Base-by-base conservation (phyloP, 371 early-diverging fungal genomes). In the Choanephora cucurbitarum region DNA sequence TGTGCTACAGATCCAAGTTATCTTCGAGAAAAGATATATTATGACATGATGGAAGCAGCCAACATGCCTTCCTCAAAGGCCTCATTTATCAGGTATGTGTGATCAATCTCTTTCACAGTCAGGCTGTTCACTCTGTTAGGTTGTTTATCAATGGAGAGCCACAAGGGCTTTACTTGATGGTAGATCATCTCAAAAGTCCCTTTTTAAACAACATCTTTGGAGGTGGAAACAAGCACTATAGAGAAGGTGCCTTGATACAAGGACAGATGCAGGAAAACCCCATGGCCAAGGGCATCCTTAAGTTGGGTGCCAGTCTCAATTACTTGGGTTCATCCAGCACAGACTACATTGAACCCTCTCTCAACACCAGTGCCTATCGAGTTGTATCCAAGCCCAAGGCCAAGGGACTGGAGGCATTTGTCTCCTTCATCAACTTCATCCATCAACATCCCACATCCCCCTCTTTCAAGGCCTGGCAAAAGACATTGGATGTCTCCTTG, bases 21-120 rank as follows among this genome's bases (percentile, higher is more conserved):
- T 54, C 69, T 82, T 33, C 75, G 80, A 14, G 83, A 82, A 55
- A 82, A 80, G 52, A 23, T 82, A 15, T 75, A 71, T 39, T 72
- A 80, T 44, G 83, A 82, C 53, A 60, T 80, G 1, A 56, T 80
- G 41, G 69, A 62, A 31, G 66, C 77, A 0, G 44, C 75, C 6
- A 70, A 73, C 15, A 57, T 78, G 21, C 79, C 79, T 15, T 60
- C 79, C 9, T 70, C 77, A 13, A 64, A 69, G 10, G 62, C 75
- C 0, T 69, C 75, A 0, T 82, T 66, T 43, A 56, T 79, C 19
- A 58, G 77, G 68, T 67, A 69, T n/a, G n/a, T n/a, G n/a, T n/a
- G n/a, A n/a, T n/a, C n/a, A n/a, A n/a, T n/a, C n/a, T n/a, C n/a
- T n/a, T n/a, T n/a, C n/a, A n/a, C n/a, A n/a, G n/a, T n/a, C n/a